Percentiles rank a stretch among this genome's conserved stretches.
These are phyloP conservation scores for Podaxis sp. DNA, from an alignment of 768 basidiomycete species.

Conservation along the genomic window DNA sequence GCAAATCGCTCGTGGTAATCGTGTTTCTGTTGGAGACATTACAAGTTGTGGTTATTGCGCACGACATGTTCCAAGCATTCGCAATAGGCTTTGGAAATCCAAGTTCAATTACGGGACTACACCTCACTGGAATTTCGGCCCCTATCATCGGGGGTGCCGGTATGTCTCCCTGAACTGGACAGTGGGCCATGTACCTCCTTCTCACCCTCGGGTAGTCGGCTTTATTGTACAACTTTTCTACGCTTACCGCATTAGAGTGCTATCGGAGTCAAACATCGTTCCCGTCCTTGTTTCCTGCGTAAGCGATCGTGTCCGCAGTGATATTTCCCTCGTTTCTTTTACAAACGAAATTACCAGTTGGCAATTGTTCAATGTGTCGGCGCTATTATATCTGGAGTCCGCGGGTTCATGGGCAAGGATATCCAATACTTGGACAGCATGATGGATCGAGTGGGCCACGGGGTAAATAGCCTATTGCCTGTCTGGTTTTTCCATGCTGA, in stretches of 20 bases:
- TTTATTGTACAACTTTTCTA: slow-evolving; percentile 20
- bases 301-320: neutral
- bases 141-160: slow-evolving; percentile 16
- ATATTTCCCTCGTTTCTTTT: neutral
- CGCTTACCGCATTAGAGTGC: slow-evolving; percentile 20
- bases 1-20: slow-evolving; percentile 14
- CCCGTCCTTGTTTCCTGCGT: slow-evolving; percentile 13
- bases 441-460: neutral
- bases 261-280: slow-evolving; percentile 7
- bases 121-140: slow-evolving; percentile 16
- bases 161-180: neutral
- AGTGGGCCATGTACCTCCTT: neutral
- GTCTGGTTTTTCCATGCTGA: neutral
- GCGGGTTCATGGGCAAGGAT: neutral
- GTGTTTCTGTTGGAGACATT: slow-evolving; percentile 16
- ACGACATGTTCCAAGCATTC: slow-evolving; percentile 17
- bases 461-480: neutral
- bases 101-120: slow-evolving; percentile 11
- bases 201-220: slow-evolving; percentile 12
- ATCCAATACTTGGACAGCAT: neutral
- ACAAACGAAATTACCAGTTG: neutral
- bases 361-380: neutral
- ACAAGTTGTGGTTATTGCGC: slow-evolving; percentile 16
- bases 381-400: neutral
- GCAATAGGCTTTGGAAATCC: slow-evolving; percentile 16